Evolutionary conservation across 2,329 filamentous ascomycete genomes (phyloP).

Genomic region (Calonectria pauciramosa): DNA sequence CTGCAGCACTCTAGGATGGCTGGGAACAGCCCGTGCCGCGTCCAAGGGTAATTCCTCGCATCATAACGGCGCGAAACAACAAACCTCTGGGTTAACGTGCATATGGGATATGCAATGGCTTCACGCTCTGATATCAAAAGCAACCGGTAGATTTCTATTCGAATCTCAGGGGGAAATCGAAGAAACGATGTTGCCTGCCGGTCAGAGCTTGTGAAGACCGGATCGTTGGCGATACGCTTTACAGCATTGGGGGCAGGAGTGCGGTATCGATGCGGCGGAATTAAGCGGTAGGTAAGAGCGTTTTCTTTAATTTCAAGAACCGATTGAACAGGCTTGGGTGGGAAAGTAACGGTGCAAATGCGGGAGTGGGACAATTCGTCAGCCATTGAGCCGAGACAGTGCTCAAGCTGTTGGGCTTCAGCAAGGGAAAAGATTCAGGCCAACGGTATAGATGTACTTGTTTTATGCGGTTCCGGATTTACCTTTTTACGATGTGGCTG

Average conservation of each 20-base stretch:
- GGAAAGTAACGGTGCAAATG: not conserved
- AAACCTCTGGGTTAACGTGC: not conserved
- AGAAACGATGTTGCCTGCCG: not conserved
- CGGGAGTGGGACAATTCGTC: not conserved
- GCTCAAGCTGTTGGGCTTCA: not conserved
- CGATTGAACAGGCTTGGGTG: not conserved
- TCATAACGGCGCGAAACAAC: not conserved
- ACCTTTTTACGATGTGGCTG: not conserved
- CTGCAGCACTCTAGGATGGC: constrained; percentile 5
- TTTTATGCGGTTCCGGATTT: not conserved
- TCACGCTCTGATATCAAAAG: not conserved
- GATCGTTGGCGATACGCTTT: not conserved
- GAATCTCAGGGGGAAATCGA: constrained; percentile 4
- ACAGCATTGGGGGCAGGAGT: constrained; percentile 2
- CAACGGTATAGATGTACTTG: not conserved
- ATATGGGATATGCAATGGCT: not conserved
- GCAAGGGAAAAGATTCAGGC: not conserved
- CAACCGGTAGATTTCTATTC: constrained; percentile 1
- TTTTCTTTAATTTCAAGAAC: not conserved
- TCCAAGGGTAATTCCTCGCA: not conserved
- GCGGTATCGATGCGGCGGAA: not conserved
- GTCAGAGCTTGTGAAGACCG: not conserved
- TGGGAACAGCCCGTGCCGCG: not conserved
- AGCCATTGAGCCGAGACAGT: not conserved
- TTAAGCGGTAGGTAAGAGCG: not conserved